Evolutionary conservation across 1,284 basidiomycete genomes (phyloP).

Genomic region (Cutaneotrichosporon cyanovorans): DNA sequence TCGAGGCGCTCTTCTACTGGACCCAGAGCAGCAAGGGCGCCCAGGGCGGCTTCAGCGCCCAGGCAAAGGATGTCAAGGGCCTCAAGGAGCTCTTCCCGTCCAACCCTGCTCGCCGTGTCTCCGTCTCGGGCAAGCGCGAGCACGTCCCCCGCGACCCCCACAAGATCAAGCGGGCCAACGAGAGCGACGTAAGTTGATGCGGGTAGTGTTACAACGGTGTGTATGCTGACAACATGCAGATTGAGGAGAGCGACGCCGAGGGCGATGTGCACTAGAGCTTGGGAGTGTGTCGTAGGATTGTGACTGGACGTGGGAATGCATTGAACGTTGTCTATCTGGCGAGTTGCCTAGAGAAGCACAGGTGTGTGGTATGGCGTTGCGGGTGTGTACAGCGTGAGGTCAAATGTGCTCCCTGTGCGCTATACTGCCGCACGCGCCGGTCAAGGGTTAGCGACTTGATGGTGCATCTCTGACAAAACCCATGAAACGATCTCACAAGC

Average conservation of each 20-base stretch:
- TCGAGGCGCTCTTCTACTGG: constrained; percentile 44
- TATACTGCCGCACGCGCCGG: too few relatives aligned
- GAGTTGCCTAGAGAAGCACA: not conserved
- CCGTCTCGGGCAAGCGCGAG: constrained; percentile 16
- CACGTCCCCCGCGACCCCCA: constrained; percentile 14
- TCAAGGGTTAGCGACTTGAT: too few relatives aligned
- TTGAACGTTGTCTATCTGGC: too few relatives aligned
- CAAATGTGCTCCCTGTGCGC: too few relatives aligned
- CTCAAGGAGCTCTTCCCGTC: constrained; percentile 37
- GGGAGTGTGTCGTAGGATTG: too few relatives aligned
- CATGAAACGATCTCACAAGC: too few relatives aligned
- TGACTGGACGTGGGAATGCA: too few relatives aligned
- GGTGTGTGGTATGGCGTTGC: too few relatives aligned
- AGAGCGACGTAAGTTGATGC: constrained; percentile 36
- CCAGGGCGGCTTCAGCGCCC: constrained; percentile 3
- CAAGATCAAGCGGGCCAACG: constrained; percentile 36
- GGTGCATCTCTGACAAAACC: too few relatives aligned
- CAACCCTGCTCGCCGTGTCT: constrained; percentile 41
- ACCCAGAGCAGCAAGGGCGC: constrained; percentile 25
- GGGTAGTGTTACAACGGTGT: too few relatives aligned
- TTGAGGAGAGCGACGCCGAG: constrained; percentile 44
- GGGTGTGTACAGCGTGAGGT: too few relatives aligned
- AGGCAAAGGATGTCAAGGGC: constrained; percentile 30
- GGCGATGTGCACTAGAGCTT: not conserved
- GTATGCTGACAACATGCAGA: constrained; percentile 28